Base-by-base conservation (phyloP, 2,329 filamentous ascomycete genomes). In the Fusarium tricinctum region DNA sequence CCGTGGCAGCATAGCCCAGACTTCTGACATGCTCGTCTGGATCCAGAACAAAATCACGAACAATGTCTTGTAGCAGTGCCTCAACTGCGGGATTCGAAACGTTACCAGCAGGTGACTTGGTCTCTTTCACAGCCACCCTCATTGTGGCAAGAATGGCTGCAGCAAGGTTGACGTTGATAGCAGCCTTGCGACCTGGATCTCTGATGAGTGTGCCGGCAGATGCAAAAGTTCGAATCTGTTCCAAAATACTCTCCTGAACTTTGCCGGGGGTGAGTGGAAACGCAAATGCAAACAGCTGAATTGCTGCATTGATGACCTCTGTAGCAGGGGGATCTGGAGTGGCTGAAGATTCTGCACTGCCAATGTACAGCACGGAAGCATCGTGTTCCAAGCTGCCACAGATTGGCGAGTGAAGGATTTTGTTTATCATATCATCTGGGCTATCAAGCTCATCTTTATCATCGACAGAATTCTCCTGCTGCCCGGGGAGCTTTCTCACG, bases 161-260 rank as follows among this genome's bases (percentile, higher is more conserved):
- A 1, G 93, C 92, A 66, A 97, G 87, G 73, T 99, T 99, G 63
- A 97, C 92, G 63, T 90, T 91, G 79, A 99, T 94, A 3, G 97
- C 96, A 32, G 94, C 92, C 77, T 92, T 97, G 51, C 95, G 88
- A 8, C 94, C 94, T 3, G 91, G 91, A 72, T 98, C 96, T 67
- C 96, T 88, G 70, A 95, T 92, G 22, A 97, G 82, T 49, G 88
- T 89, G 1, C 89, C 88, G 2, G 94, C 92, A 1, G 93, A 91
- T n/a, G 96, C 84, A 74, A 97, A 97, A 0, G 93, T 96, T 17
- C 92, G 91, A 47, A 98, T 90, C 76, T 99, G 96, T 78, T 99
- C 96, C 12, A 99, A 82, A 47, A 97, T 93, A 75, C 95, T 97
- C 78, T 99, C 96, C 75, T 99, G 96, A 4, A 99, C 92, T 75